Conservation (phyloP, 2,329 filamentous ascomycete species). For the Nemania sp. region DNA sequence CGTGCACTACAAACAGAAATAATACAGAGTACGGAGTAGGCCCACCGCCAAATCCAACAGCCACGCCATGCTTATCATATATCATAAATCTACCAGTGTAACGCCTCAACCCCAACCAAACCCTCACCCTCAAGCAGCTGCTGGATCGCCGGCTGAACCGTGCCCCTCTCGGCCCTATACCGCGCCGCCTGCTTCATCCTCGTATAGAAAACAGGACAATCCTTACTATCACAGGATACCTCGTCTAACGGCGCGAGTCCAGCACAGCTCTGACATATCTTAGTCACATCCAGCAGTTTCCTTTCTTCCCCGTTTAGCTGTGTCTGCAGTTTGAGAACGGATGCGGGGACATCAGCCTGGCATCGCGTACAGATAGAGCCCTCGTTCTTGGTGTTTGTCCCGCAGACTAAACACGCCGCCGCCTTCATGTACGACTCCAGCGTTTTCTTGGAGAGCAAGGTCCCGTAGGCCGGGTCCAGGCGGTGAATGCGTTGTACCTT, state of each 20-base stretch:
- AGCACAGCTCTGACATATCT: slow-evolving; percentile 84
- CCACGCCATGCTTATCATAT: slow-evolving; percentile 3
- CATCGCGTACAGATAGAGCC: slow-evolving; percentile 69
- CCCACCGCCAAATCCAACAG: no score
- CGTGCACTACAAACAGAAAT: no score
- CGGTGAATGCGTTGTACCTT: slow-evolving; percentile 82
- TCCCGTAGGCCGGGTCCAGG: slow-evolving; percentile 58
- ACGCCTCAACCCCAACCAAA: slow-evolving; percentile 45
- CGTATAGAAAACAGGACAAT: slow-evolving; percentile 93
- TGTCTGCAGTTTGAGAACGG: slow-evolving; percentile 72
- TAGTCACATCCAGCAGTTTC: slow-evolving; percentile 72
- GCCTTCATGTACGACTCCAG: slow-evolving; percentile 94
- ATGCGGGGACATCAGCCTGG: slow-evolving; percentile 63
- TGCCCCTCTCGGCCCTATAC: slow-evolving; percentile 56
- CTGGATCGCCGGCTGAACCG: slow-evolving; percentile 53
- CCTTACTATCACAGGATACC: slow-evolving; percentile 88
- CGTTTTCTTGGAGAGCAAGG: slow-evolving; percentile 69
- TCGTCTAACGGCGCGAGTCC: slow-evolving; percentile 78
- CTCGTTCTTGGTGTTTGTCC: slow-evolving; percentile 61
- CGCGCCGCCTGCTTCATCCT: slow-evolving; percentile 71
- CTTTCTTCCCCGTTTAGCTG: slow-evolving; percentile 73
- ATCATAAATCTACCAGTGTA: slow-evolving; percentile 51
- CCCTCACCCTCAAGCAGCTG: slow-evolving; percentile 50
- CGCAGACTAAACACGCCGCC: slow-evolving; percentile 82
- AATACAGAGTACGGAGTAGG: no score